Base-by-base conservation (phyloP, 2,329 filamentous ascomycete species). In the Tolypocladium nubicola region DNA sequence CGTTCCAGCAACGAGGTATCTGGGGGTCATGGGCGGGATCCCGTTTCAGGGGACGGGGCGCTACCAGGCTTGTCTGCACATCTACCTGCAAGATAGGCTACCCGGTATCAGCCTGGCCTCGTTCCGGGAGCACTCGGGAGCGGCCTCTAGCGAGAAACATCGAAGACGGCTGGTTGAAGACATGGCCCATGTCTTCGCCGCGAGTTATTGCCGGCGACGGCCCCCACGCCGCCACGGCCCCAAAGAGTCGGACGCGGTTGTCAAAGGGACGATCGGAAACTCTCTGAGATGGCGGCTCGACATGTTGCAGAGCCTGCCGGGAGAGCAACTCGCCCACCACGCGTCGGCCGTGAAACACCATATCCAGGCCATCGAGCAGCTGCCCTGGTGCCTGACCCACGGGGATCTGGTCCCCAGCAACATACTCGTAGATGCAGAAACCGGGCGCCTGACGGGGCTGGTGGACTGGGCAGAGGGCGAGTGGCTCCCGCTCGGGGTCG, bases 381-480 rank as follows among this genome's bases (percentile, higher is more conserved):
- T 83, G 4, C 81, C 82, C 0, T 79, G 82, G 70, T 76, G 79
- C 4, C 66, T 87, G 13, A 85, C 77, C 7, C 84, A 87, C 56
- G 84, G 84, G 0, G 84, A 87, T 62, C 68, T 86, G 6, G 69
- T 83, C 0, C 73, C 81, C 0, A 73, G 74, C 2, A 87, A 87
- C 59, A 75, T 87, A 49, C 74, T 86, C 64, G 72, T 84, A 0
- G 69, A 76, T 55, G 63, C 69, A 0, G 57, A 67, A 1, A 73
- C 73, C 0, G 79, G 78, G 56, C 56, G 62, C 3, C 64, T 86
- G 9, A 72, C 64, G 0, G 85, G 83, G 1, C 58, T 87, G 1
- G 73, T 87, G 0, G 85, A 87, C 64, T 87, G 84, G 84, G 81
- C 81, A 0, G 84, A 87, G 64, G 82, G 79, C 0, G 83, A 86